Evolutionary conservation across 495 filamentous ascomycete genomes (phyloP).

Genomic region (Bacidia gigantensis): DNA sequence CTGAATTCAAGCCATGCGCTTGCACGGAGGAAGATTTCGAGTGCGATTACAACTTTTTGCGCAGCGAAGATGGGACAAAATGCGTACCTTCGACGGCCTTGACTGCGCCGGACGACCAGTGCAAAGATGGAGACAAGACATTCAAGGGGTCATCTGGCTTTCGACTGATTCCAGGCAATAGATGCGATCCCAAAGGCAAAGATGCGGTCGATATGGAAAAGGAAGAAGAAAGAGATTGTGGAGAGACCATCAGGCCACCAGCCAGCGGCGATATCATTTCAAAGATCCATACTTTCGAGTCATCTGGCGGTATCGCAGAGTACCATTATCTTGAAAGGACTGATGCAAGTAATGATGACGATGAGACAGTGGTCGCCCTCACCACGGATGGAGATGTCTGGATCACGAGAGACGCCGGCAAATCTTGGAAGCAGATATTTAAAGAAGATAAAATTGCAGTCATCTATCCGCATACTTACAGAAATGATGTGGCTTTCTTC

Average conservation of each 20-base stretch:
- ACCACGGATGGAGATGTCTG: slow-evolving; percentile 50
- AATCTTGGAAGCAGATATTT: slow-evolving; percentile 57
- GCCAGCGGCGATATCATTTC: slow-evolving; percentile 47
- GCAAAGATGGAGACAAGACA: slow-evolving; percentile 49
- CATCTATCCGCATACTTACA: slow-evolving; percentile 62
- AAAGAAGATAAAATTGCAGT: slow-evolving; percentile 46
- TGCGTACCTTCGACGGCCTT: slow-evolving; percentile 48
- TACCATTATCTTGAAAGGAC: slow-evolving; percentile 79
- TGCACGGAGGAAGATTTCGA: slow-evolving; percentile 80
- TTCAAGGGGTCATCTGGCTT: slow-evolving; percentile 81
- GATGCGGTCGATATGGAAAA: slow-evolving; percentile 33
- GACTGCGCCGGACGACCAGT: slow-evolving; percentile 42
- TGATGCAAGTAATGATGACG: slow-evolving; percentile 42
- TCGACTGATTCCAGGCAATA: slow-evolving; percentile 82
- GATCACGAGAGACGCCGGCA: slow-evolving; percentile 72
- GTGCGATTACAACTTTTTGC: slow-evolving; percentile 80
- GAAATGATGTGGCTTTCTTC: slow-evolving; percentile 76
- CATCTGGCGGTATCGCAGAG: slow-evolving; percentile 34
- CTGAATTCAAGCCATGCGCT: slow-evolving; percentile 54
- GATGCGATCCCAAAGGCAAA: slow-evolving; percentile 45
- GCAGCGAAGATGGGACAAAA: slow-evolving; percentile 43
- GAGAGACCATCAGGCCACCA: slow-evolving; percentile 32
- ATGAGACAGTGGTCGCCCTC: slow-evolving; percentile 78
- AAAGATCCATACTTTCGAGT: slow-evolving; percentile 42
- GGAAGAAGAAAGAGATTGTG: slow-evolving; percentile 36